Percentiles rank a stretch among this genome's conserved stretches.
Conservation (phyloP, 2,329 filamentous ascomycete genomes). For the Fusarium sp. region DNA sequence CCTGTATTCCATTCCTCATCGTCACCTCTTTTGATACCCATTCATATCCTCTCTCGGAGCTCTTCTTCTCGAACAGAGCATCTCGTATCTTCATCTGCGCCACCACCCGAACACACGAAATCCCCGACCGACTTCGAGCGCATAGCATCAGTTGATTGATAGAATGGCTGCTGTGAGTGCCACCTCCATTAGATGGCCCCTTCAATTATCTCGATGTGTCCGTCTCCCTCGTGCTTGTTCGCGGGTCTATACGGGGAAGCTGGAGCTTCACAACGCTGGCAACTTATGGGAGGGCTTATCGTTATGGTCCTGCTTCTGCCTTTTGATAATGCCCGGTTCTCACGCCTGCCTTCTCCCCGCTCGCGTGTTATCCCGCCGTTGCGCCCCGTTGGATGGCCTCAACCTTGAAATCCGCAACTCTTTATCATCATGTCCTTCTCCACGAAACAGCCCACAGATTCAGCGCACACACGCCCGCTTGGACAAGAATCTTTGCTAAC, state of each 20-base stretch:
- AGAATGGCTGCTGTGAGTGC: constrained; percentile 59
- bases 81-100: constrained; percentile 26
- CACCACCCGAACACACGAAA: constrained; percentile 35
- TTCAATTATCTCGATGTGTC: constrained; percentile 29
- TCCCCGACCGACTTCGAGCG: constrained; percentile 41
- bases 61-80: constrained; percentile 36
- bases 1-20: constrained; percentile 46
- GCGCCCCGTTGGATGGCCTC: constrained; percentile 33
- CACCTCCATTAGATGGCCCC: constrained; percentile 32
- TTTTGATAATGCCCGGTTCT: constrained; percentile 1
- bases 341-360: constrained; percentile 29
- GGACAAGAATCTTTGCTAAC: constrained; percentile 27
- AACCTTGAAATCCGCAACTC: constrained; percentile 30
- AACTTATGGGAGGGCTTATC: neutral
- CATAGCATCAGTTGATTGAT: constrained; percentile 49
- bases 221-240: constrained; percentile 18
- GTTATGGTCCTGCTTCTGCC: neutral
- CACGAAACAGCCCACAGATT: neutral
- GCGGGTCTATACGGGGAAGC: constrained; percentile 7
- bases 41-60: constrained; percentile 40
- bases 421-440: constrained; percentile 23
- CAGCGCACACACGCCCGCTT: constrained; percentile 1
- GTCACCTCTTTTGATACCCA: constrained; percentile 51
- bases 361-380: constrained; percentile 40
- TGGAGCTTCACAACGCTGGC: constrained; percentile 13